phyloP scores from a whole-genome alignment of 345 rosid species.

The Tarenaya hassleriana region DNA sequence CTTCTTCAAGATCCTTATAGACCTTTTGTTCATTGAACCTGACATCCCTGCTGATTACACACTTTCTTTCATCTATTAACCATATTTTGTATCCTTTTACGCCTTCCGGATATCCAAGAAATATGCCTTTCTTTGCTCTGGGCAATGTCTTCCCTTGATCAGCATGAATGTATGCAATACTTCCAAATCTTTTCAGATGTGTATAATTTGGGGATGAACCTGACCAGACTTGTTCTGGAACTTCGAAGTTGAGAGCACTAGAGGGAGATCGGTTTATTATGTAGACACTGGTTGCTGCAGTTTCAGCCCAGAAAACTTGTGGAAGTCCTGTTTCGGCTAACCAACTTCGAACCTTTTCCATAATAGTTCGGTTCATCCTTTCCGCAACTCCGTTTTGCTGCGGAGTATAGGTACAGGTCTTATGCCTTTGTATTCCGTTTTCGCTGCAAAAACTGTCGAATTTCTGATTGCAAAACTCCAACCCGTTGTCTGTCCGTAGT shows the following conservation, averaged over 20 bases:
- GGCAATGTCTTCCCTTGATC: not conserved
- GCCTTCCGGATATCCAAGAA: not conserved
- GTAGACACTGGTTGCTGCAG: not conserved
- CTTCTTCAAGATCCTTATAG: not conserved
- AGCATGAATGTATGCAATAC: not conserved
- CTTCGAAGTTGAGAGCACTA: too few relatives aligned
- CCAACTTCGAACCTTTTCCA: not conserved
- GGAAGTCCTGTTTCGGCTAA: not conserved
- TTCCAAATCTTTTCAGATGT: too few relatives aligned
- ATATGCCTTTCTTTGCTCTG: not conserved
- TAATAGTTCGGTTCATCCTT: not conserved
- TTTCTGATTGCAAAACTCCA: not conserved
- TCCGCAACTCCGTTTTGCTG: not conserved
- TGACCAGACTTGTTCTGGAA: too few relatives aligned
- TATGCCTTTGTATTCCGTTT: not conserved
- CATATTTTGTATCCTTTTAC: not conserved
- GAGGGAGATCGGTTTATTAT: too few relatives aligned
- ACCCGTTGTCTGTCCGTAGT: too few relatives aligned
- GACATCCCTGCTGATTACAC: not conserved
- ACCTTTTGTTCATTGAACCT: not conserved
- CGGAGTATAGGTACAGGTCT: not conserved
- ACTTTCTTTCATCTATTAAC: not conserved
- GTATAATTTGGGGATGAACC: too few relatives aligned
- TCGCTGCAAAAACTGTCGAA: not conserved
- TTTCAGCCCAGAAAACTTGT: not conserved